Conservation (phyloP, 1,284 basidiomycete genomes). For the Fistulinella cinereoalba region DNA sequence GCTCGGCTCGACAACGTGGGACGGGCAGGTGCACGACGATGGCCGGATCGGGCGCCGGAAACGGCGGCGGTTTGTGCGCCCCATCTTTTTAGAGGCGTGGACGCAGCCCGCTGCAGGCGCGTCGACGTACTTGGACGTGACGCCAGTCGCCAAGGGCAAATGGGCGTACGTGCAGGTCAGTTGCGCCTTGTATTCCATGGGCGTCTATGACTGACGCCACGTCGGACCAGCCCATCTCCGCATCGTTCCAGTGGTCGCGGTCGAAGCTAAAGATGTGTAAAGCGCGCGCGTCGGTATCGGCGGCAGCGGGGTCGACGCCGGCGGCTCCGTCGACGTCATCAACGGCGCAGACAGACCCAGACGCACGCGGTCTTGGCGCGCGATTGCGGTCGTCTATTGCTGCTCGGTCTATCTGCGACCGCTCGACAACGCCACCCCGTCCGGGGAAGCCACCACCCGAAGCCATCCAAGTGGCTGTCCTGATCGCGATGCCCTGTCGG, state of each 20-base stretch:
- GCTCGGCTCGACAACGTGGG: slow-evolving; percentile 20
- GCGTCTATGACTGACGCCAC: too few species aligned
- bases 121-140: background rate
- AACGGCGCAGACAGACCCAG: slow-evolving; percentile 4
- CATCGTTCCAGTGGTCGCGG: slow-evolving; percentile 19
- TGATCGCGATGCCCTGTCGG: slow-evolving; percentile 34
- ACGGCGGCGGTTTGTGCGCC: slow-evolving; percentile 17
- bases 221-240: slow-evolving; percentile 24
- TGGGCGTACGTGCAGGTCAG: slow-evolving; percentile 28
- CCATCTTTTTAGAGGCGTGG: slow-evolving; percentile 23
- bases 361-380: slow-evolving; percentile 52
- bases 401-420: slow-evolving; percentile 4
- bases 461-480: slow-evolving; percentile 30
- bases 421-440: slow-evolving; percentile 2
- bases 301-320: background rate
- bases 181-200: background rate
- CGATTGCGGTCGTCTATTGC: slow-evolving; percentile 7
- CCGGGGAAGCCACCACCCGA: slow-evolving; percentile 12
- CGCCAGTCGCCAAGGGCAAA: background rate
- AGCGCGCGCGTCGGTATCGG: background rate
- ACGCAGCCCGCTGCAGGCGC: background rate
- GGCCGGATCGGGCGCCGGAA: slow-evolving; percentile 5
- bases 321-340: background rate
- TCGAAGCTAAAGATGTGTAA: slow-evolving; percentile 1
- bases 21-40: slow-evolving; percentile 18